Evolutionary conservation across 352 stramenopile genomes (phyloP).

Genomic region (Pythium rhizo-oryzae): DNA sequence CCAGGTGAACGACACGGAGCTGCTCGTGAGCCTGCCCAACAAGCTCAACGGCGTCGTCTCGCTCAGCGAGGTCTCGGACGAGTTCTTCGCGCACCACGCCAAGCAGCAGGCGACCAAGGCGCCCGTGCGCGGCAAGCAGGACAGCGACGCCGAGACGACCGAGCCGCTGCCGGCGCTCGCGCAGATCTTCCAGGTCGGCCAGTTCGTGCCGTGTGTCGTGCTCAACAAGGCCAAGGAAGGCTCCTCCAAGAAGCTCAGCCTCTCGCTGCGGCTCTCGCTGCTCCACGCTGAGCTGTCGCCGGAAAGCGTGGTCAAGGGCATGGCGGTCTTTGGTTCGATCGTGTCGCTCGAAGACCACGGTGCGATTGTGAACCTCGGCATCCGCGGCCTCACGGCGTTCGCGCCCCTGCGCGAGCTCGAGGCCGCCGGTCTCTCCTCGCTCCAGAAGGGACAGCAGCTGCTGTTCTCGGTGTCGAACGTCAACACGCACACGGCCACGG

Average conservation of each 20-base stretch:
- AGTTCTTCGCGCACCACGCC: slow-evolving; percentile 53
- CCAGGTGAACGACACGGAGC: slow-evolving; percentile 83
- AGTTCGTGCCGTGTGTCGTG: slow-evolving; percentile 89
- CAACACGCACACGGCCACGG: slow-evolving; percentile 79
- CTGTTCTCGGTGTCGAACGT: slow-evolving; percentile 71
- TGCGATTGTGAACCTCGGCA: slow-evolving; percentile 91
- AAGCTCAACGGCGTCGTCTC: slow-evolving; percentile 93
- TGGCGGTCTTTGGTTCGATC: slow-evolving; percentile 87
- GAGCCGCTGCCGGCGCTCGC: slow-evolving; percentile 48
- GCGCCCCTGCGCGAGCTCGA: slow-evolving; percentile 78
- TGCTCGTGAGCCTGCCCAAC: slow-evolving; percentile 92
- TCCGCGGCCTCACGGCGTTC: slow-evolving; percentile 78
- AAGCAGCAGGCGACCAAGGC: slow-evolving; percentile 29
- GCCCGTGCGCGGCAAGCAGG: background rate
- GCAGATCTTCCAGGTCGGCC: slow-evolving; percentile 69
- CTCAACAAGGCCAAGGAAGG: slow-evolving; percentile 70
- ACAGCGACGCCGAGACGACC: slow-evolving; percentile 12
- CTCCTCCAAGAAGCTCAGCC: slow-evolving; percentile 87
- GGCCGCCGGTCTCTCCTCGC: slow-evolving; percentile 19
- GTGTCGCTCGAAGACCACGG: slow-evolving; percentile 94
- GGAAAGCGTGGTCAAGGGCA: slow-evolving; percentile 64
- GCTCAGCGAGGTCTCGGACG: slow-evolving; percentile 76
- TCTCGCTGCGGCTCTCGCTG: slow-evolving; percentile 86
- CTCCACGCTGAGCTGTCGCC: slow-evolving; percentile 83
- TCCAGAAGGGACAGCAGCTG: slow-evolving; percentile 65